Conservation (phyloP, 306 rosid genomes). For the Carpinus fangiana region DNA sequence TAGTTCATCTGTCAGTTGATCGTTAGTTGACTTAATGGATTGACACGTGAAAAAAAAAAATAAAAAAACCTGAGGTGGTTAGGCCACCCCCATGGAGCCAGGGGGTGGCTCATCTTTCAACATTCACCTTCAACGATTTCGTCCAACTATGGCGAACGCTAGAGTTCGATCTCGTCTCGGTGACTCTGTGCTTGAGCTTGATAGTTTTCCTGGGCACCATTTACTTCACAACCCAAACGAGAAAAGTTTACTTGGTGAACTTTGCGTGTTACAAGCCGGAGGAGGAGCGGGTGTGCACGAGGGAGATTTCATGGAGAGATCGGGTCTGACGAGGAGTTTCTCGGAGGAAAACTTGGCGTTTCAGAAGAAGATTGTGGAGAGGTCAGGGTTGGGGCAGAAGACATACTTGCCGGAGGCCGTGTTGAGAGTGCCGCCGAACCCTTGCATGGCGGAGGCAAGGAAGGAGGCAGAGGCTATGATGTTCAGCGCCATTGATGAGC, state of each 20-base stretch:
- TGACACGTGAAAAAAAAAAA: no score
- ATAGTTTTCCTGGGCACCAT: conserved; percentile 62
- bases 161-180: conserved; percentile 53
- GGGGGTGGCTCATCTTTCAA: conserved; percentile 64
- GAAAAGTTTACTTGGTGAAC: conserved; percentile 57
- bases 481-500: conserved; percentile 90
- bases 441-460: conserved; percentile 82
- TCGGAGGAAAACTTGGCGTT: conserved; percentile 60
- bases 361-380: conserved; percentile 74
- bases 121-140: conserved; percentile 36
- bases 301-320: conserved; percentile 55
- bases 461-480: conserved; percentile 86
- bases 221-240: conserved; percentile 76
- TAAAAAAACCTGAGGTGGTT: no score
- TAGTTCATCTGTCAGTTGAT: no score
- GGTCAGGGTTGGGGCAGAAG: conserved; percentile 77
- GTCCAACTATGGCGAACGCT: conserved; percentile 49
- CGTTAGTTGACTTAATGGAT: no score
- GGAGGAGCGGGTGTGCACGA: conserved; percentile 39
- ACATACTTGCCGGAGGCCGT: conserved; percentile 75
- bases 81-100: no score
- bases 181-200: conserved; percentile 45
- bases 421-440: conserved; percentile 66
- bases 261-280: conserved; percentile 78
- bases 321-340: conserved; percentile 45